phyloP scores from a whole-genome alignment of 345 rosid species.

The Geranium brycei region DNA sequence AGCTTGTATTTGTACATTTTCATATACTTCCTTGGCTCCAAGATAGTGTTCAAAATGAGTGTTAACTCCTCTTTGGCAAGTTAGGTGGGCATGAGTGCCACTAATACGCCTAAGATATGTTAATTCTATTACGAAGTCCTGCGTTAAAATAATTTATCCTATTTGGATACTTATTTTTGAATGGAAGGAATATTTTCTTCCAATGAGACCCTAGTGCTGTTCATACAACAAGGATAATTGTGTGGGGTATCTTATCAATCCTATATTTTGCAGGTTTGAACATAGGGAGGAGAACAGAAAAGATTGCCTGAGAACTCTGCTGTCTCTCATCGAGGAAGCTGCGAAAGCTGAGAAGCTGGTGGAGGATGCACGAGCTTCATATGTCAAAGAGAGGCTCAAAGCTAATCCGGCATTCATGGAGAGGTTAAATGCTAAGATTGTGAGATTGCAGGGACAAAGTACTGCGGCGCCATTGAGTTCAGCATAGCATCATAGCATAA shows the following conservation, averaged over 20 bases:
- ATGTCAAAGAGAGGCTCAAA: constrained; percentile 65
- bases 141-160: too few relatives aligned
- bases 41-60: too few relatives aligned
- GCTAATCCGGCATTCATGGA: constrained; percentile 83
- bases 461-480: too few relatives aligned
- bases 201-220: neutral
- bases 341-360: constrained; percentile 69
- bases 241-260: neutral
- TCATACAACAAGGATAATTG: neutral
- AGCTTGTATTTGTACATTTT: too few relatives aligned
- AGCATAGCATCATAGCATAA: too few relatives aligned
- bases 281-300: constrained; percentile 92
- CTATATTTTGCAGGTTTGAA: constrained; percentile 53
- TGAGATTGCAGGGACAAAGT: constrained; percentile 3
- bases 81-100: too few relatives aligned
- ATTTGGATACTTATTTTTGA: too few relatives aligned
- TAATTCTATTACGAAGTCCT: too few relatives aligned
- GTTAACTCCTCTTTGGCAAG: too few relatives aligned
- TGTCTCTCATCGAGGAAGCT: constrained; percentile 70
- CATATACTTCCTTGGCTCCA: too few relatives aligned
- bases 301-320: constrained; percentile 78
- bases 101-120: too few relatives aligned
- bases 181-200: neutral
- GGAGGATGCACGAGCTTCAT: constrained; percentile 53
- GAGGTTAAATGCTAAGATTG: constrained; percentile 56